Conservation (phyloP, 1,284 basidiomycete genomes). For the Moniliophthora roreri region DNA sequence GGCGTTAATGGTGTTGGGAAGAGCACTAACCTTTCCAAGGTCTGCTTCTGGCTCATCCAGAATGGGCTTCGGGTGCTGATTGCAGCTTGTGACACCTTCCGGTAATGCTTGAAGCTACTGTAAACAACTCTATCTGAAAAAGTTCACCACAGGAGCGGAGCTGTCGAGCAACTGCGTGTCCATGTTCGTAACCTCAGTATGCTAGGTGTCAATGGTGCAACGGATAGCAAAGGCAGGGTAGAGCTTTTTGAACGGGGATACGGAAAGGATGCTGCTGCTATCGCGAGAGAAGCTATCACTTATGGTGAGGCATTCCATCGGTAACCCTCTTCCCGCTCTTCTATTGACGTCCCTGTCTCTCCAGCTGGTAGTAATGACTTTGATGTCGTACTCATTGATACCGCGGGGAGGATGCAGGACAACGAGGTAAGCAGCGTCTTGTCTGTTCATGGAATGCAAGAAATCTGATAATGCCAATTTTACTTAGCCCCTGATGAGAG, state of each 20-base stretch:
- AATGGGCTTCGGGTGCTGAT: constrained; percentile 93
- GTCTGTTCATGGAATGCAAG: constrained; percentile 12
- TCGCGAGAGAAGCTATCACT: constrained; percentile 91
- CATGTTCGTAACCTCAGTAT: constrained; percentile 95
- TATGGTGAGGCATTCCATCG: constrained; percentile 58
- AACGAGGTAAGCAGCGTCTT: constrained; percentile 73
- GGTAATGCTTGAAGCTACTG: constrained; percentile 40
- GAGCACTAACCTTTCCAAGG: constrained; percentile 97
- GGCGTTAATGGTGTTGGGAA: constrained; percentile 99
- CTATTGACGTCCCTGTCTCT: neutral
- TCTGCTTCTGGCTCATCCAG: constrained; percentile 99
- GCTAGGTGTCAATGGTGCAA: constrained; percentile 72
- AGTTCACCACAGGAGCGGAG: constrained; percentile 71
- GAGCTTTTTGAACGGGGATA: constrained; percentile 97
- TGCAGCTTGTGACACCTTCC: constrained; percentile 98
- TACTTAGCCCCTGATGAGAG: constrained; percentile 88
- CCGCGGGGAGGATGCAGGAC: constrained; percentile 98
- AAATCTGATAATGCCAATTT: constrained; percentile 5
- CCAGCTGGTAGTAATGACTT: constrained; percentile 84
- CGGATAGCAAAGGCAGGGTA: constrained; percentile 72
- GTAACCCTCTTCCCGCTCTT: neutral
- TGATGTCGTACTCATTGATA: constrained; percentile 95
- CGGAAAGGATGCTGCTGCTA: constrained; percentile 97
- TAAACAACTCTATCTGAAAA: neutral
- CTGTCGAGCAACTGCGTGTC: constrained; percentile 96